phyloP scores from a whole-genome alignment of 2,329 filamentous ascomycete species.

The Epichloe aotearoae region DNA sequence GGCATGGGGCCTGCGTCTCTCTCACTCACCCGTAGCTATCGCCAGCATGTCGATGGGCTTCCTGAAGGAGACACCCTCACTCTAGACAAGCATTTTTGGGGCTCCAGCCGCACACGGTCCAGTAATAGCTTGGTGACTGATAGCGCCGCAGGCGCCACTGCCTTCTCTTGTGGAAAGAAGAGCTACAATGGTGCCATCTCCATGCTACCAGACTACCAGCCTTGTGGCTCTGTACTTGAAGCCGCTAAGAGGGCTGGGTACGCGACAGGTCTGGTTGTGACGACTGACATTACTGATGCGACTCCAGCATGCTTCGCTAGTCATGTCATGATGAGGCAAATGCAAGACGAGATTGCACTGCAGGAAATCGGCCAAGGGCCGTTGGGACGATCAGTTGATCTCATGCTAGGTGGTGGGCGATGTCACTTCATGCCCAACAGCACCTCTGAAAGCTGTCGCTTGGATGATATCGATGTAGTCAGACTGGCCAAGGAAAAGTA shows the following conservation, averaged over 20 bases:
- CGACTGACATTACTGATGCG: slow-evolving; percentile 87
- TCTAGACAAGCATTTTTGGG: slow-evolving; percentile 82
- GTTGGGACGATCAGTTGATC: slow-evolving; percentile 73
- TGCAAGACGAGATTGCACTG: slow-evolving; percentile 83
- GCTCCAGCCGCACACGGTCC: slow-evolving; percentile 75
- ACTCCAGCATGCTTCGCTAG: slow-evolving; percentile 91
- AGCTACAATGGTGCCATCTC: slow-evolving; percentile 96
- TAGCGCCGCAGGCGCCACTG: slow-evolving; percentile 91
- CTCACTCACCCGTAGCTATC: slow-evolving; percentile 72
- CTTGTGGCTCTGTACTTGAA: slow-evolving; percentile 86
- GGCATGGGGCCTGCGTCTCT: slow-evolving; percentile 95
- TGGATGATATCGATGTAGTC: slow-evolving; percentile 64
- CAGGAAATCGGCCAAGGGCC: slow-evolving; percentile 85
- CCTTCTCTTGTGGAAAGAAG: slow-evolving; percentile 85
- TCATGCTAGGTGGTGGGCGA: slow-evolving; percentile 84
- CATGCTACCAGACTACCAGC: slow-evolving; percentile 68
- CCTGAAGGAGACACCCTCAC: slow-evolving; percentile 62
- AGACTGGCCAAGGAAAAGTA: slow-evolving; percentile 57
- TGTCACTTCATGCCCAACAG: slow-evolving; percentile 87
- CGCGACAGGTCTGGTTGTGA: slow-evolving; percentile 86
- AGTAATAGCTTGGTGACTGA: slow-evolving; percentile 81
- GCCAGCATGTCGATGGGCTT: slow-evolving; percentile 63
- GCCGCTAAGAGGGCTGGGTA: slow-evolving; percentile 88
- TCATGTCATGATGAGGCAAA: slow-evolving; percentile 65
- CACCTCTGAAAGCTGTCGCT: slow-evolving; percentile 67